A percentile compares a stretch with the other conserved stretches of the same genome.
phyloP scores from a whole-genome alignment of 768 basidiomycete species.

The Calocybe cyanea region DNA sequence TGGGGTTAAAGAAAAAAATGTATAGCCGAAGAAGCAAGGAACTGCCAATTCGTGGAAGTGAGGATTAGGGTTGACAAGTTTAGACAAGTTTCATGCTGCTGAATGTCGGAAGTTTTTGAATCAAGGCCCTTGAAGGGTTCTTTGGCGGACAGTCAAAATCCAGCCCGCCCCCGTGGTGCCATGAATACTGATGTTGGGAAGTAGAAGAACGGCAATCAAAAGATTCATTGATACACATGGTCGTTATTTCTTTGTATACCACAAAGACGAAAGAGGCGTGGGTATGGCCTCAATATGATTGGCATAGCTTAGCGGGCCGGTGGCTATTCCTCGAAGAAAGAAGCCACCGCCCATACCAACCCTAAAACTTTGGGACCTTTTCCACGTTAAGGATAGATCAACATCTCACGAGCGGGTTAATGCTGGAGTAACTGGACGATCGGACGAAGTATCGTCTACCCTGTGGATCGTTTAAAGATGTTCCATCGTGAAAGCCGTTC shows the following conservation, averaged over 20 bases:
- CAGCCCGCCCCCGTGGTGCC: neutral
- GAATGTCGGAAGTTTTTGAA: slow-evolving; percentile 4
- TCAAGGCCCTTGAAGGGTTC: slow-evolving; percentile 1
- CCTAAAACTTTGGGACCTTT: slow-evolving; percentile 11
- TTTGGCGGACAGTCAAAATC: neutral
- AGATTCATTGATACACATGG: neutral
- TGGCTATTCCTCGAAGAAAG: neutral
- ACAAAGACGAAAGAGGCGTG: neutral
- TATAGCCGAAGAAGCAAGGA: neutral
- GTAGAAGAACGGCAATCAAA: slow-evolving; percentile 2
- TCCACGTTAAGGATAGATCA: slow-evolving; percentile 12
- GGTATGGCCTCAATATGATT: neutral
- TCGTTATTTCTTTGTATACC: neutral
- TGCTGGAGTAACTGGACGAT: neutral
- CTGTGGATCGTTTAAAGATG: slow-evolving; percentile 8
- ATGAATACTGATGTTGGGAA: slow-evolving; percentile 4
- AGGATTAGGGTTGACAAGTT: slow-evolving; percentile 1
- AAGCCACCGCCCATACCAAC: slow-evolving; percentile 5
- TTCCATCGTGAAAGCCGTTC: neutral
- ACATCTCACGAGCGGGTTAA: neutral
- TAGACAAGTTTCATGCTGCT: slow-evolving; percentile 1
- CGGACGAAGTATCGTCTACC: neutral
- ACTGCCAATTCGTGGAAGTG: neutral
- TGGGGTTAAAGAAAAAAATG: neutral
- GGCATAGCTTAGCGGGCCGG: slow-evolving; percentile 5